Percentiles rank a stretch among this genome's conserved stretches.
Conservation (phyloP, 768 basidiomycete species). For the Lactarius vividus region DNA sequence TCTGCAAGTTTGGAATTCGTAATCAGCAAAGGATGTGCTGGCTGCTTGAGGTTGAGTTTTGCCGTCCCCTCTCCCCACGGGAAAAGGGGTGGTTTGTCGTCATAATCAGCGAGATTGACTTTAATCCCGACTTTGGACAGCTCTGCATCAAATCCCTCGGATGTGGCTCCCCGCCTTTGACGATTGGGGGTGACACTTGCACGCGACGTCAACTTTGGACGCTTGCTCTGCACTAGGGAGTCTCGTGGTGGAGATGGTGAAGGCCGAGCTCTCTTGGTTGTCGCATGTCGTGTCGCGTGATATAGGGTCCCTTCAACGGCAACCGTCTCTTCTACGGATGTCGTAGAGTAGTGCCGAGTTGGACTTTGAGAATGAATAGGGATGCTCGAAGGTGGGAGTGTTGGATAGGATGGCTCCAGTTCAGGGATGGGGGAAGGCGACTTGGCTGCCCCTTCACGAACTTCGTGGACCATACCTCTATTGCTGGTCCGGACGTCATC, state of each 20-base stretch:
- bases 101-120: slow-evolving; percentile 16
- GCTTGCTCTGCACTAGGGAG: slow-evolving; percentile 4
- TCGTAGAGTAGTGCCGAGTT: background rate
- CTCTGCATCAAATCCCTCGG: slow-evolving; percentile 5
- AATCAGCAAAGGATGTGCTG: background rate
- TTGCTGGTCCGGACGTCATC: background rate
- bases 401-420: background rate
- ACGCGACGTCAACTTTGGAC: slow-evolving; percentile 9
- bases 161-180: background rate
- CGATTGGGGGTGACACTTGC: background rate
- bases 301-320: background rate
- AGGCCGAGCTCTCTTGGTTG: slow-evolving; percentile 11
- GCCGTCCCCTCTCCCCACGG: slow-evolving; percentile 10
- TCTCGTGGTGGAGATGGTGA: background rate
- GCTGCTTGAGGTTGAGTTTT: background rate
- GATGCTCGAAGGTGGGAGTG: slow-evolving; percentile 18
- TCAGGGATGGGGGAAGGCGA: background rate
- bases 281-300: background rate
- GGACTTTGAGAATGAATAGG: slow-evolving; percentile 17
- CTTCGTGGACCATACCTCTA: background rate
- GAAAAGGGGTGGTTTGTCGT: slow-evolving; percentile 8
- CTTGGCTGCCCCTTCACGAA: background rate
- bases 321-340: slow-evolving; percentile 6
- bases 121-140: slow-evolving; percentile 12
- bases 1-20: slow-evolving; percentile 20